Conservation (phyloP, 768 basidiomycete species). For the Hydnomerulius pinastri region DNA sequence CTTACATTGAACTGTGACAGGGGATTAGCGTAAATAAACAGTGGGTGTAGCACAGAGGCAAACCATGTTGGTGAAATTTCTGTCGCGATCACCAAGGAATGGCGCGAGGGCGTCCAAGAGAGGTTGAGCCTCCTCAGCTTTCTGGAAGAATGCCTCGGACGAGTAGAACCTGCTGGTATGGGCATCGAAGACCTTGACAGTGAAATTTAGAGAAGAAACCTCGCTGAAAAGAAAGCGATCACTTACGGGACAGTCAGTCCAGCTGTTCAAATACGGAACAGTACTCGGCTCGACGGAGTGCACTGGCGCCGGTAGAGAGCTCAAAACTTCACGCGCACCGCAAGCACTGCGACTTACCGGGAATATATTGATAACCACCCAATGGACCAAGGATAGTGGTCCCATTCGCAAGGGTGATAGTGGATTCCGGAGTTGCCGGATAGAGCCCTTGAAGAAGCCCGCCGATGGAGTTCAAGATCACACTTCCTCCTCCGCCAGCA, state of each 20-base stretch:
- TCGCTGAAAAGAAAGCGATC: not conserved
- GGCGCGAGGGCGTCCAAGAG: slow-evolving; percentile 28
- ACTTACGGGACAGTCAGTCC: too few relatives aligned
- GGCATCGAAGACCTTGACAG: slow-evolving; percentile 18
- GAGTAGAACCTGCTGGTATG: slow-evolving; percentile 30
- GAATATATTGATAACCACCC: slow-evolving; percentile 21
- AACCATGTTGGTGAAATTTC: slow-evolving; percentile 33
- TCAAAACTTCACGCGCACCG: too few relatives aligned
- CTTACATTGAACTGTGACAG: not conserved
- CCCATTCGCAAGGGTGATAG: slow-evolving; percentile 19
- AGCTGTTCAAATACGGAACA: too few relatives aligned
- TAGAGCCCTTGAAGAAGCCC: slow-evolving; percentile 17
- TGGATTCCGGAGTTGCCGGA: slow-evolving; percentile 10
- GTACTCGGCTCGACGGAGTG: too few relatives aligned
- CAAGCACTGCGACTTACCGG: slow-evolving; percentile 14
- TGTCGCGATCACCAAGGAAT: slow-evolving; percentile 26
- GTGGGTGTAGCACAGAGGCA: too few relatives aligned
- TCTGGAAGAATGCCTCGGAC: slow-evolving; percentile 25
- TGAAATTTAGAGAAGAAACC: not conserved
- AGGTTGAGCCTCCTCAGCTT: slow-evolving; percentile 17
- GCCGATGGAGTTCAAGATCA: slow-evolving; percentile 11
- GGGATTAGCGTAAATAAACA: too few relatives aligned
- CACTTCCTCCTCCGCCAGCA: slow-evolving; percentile 70
- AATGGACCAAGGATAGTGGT: slow-evolving; percentile 11
- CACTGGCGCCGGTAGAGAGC: too few relatives aligned